phyloP scores from a whole-genome alignment of 352 stramenopile genomes.

The Elongisporangium anandrum region DNA sequence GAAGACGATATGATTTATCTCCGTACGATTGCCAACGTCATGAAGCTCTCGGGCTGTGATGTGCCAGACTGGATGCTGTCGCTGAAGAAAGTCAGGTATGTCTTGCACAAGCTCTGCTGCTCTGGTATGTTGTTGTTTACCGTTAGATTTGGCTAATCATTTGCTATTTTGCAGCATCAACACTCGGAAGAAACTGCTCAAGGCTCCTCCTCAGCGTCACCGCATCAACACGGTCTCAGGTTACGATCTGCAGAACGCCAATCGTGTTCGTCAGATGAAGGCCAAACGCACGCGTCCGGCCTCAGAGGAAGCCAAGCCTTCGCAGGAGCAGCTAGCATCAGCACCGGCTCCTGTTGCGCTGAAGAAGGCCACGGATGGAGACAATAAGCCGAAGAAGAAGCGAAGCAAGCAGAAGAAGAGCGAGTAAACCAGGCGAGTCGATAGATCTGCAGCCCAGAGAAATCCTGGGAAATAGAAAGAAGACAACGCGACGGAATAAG shows the following conservation, averaged over 20 bases:
- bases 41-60: constrained; percentile 97
- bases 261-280: constrained; percentile 61
- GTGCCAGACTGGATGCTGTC: constrained; percentile 98
- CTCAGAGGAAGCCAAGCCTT: constrained; percentile 7
- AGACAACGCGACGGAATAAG: neutral
- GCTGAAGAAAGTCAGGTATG: constrained; percentile 90
- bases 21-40: constrained; percentile 97
- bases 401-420: constrained; percentile 24
- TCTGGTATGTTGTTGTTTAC: neutral
- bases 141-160: constrained; percentile 3
- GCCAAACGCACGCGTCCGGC: constrained; percentile 6
- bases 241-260: constrained; percentile 83
- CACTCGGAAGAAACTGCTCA: constrained; percentile 79
- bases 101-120: neutral
- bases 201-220: constrained; percentile 61
- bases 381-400: constrained; percentile 11
- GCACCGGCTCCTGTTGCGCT: neutral
- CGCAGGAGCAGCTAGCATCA: constrained; percentile 7
- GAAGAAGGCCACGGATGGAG: neutral
- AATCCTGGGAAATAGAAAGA: neutral
- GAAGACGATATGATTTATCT: constrained; percentile 94
- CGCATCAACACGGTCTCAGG: constrained; percentile 85
- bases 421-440: constrained; percentile 7
- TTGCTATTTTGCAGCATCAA: constrained; percentile 33
- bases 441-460: too few species aligned